These are phyloP conservation scores for Yamadazyma paraphyllophila DNA, from an alignment of 805 yeast species.

Conservation along the genomic window DNA sequence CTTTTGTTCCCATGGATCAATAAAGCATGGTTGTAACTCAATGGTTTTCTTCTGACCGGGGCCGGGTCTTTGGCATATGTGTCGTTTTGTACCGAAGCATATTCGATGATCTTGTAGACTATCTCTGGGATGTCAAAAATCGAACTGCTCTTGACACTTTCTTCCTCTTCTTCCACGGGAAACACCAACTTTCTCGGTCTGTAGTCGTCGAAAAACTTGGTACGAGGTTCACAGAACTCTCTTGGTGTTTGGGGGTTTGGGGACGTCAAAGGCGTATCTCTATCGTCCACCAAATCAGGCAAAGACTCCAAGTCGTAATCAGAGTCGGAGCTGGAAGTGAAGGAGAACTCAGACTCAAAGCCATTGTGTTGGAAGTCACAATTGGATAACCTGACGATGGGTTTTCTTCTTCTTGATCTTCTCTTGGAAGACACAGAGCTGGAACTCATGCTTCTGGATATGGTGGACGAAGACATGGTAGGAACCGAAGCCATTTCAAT, in stretches of 20 bases:
- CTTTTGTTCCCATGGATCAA: constrained; percentile 57
- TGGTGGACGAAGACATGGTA: constrained; percentile 8
- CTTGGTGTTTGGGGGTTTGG: constrained; percentile 11
- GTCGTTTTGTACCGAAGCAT: constrained; percentile 53
- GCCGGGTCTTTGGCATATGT: constrained; percentile 60
- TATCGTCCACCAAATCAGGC: constrained; percentile 36
- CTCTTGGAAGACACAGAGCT: no score
- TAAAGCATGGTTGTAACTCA: constrained; percentile 66
- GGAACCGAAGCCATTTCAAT: neutral
- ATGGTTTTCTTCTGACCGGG: constrained; percentile 65
- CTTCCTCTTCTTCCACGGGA: neutral
- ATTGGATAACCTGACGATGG: constrained; percentile 7
- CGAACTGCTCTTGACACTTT: constrained; percentile 25
- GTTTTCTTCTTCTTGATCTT: constrained; percentile 10
- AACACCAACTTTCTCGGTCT: constrained; percentile 1
- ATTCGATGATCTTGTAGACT: constrained; percentile 54
- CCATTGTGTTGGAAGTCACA: neutral
- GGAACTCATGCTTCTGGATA: constrained; percentile 4
- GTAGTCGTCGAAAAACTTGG: constrained; percentile 7
- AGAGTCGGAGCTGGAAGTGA: constrained; percentile 16
- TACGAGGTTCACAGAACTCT: neutral
- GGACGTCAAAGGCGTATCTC: constrained; percentile 10
- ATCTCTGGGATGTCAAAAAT: constrained; percentile 80
- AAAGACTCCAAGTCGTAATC: constrained; percentile 35
- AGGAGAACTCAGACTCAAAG: constrained; percentile 12